These are phyloP conservation scores for Elsinoe ampelina DNA, from an alignment of 2,329 filamentous ascomycete species.

Conservation along the genomic window DNA sequence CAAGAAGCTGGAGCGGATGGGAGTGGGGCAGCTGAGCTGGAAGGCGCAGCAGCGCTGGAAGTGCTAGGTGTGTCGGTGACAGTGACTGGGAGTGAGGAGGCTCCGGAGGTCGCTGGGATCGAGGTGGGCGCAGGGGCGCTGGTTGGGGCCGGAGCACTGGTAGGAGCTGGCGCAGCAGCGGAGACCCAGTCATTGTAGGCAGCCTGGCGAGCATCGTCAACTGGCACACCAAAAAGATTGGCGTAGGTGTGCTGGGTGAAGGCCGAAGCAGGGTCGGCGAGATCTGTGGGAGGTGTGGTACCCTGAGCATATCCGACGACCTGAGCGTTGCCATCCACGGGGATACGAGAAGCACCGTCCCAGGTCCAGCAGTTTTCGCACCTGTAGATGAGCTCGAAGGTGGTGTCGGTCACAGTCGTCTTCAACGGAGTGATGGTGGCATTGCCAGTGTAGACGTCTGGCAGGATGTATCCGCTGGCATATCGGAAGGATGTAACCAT, in stretches of 20 bases:
- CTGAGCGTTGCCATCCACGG: conserved; percentile 19
- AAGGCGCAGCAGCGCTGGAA: conserved; percentile 25
- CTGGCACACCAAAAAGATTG: conserved; percentile 14
- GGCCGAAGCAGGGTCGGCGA: conserved; percentile 10
- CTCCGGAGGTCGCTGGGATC: not conserved
- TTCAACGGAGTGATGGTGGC: conserved; percentile 54
- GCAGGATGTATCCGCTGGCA: conserved; percentile 47
- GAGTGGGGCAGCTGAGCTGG: conserved; percentile 23
- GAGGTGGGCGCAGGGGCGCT: conserved; percentile 70
- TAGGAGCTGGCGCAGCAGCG: conserved; percentile 45
- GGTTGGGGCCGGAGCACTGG: conserved; percentile 53
- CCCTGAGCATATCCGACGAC: conserved; percentile 12
- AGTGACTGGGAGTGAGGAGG: not conserved
- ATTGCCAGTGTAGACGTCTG: conserved; percentile 51
- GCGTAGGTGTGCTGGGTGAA: conserved; percentile 14
- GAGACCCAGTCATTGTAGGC: conserved; percentile 25
- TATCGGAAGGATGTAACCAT: conserved; percentile 50
- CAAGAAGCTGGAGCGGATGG: conserved; percentile 19
- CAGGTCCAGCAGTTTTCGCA: conserved; percentile 45
- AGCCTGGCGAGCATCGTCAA: conserved; percentile 18
- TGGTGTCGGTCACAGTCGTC: conserved; percentile 46
- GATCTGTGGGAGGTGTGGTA: conserved; percentile 4
- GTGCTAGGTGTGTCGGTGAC: conserved; percentile 14
- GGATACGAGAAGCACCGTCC: conserved; percentile 32
- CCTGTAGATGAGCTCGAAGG: conserved; percentile 56